phyloP scores from a whole-genome alignment of 805 yeast genomes.

The Brettanomyces naardenensis region DNA sequence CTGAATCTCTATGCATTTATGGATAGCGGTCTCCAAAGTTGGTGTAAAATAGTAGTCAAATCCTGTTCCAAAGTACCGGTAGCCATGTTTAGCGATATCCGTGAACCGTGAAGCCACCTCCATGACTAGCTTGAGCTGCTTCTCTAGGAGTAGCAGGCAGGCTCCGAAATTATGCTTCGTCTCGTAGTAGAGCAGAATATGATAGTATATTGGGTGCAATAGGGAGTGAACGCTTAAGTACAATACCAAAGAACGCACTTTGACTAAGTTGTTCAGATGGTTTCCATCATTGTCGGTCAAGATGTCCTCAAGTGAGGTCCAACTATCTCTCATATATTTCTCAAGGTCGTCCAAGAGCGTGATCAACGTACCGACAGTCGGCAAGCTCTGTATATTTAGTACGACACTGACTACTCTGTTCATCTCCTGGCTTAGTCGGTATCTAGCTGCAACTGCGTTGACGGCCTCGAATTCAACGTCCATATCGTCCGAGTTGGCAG shows the following conservation, averaged over 20 bases:
- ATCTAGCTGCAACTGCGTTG: conserved; percentile 24
- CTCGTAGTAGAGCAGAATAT: conserved; percentile 34
- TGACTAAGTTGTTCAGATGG: conserved; percentile 15
- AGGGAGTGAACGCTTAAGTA: conserved; percentile 26
- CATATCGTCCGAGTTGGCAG: conserved; percentile 30
- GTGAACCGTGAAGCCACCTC: conserved; percentile 31
- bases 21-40: conserved; percentile 28
- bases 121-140: conserved; percentile 23
- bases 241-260: conserved; percentile 14
- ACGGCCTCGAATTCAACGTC: conserved; percentile 35
- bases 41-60: conserved; percentile 33
- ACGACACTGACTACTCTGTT: conserved; percentile 29
- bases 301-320: conserved; percentile 22
- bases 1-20: conserved; percentile 28
- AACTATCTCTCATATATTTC: conserved; percentile 20
- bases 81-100: conserved; percentile 25
- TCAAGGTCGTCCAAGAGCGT: conserved; percentile 31
- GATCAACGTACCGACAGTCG: conserved; percentile 31
- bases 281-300: conserved; percentile 18
- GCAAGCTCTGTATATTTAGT: conserved; percentile 31
- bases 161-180: conserved; percentile 22
- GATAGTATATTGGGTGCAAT: conserved; percentile 31
- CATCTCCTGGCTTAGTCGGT: conserved; percentile 24
- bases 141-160: conserved; percentile 31
- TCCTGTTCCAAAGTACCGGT: conserved; percentile 24